Percentiles rank a stretch among this genome's conserved stretches.
These are phyloP conservation scores for Ceratocystiopsis minuta DNA, from an alignment of 2,329 filamentous ascomycete species.

Conservation along the genomic window DNA sequence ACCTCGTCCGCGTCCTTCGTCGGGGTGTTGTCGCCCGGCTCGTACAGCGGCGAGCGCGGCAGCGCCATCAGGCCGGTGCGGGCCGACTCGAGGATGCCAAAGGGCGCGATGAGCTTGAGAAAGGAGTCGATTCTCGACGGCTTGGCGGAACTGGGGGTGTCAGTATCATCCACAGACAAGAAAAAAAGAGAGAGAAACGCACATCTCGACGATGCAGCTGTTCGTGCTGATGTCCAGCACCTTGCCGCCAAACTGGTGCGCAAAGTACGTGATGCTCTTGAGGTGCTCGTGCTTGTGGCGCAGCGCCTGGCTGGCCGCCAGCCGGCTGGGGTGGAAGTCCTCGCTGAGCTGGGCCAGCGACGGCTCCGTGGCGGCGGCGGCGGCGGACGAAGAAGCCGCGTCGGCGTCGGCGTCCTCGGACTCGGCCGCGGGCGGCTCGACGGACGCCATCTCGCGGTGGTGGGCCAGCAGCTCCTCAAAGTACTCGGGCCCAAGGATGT, in stretches of 20 bases:
- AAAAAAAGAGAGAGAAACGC: conserved; percentile 24
- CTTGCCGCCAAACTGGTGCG: conserved; percentile 95
- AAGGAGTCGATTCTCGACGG: conserved; percentile 89
- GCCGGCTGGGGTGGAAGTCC: conserved; percentile 80
- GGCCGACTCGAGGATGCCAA: conserved; percentile 91
- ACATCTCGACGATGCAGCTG: conserved; percentile 97
- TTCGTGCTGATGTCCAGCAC: conserved; percentile 94
- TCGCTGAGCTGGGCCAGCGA: conserved; percentile 27
- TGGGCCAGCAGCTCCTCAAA: conserved; percentile 94
- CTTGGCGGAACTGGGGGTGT: conserved; percentile 57
- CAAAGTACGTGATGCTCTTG: conserved; percentile 86
- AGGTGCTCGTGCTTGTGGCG: conserved; percentile 96
- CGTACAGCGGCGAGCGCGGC: conserved; percentile 75
- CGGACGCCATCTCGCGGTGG: conserved; percentile 66
- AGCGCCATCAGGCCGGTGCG: conserved; percentile 94
- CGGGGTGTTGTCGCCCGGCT: conserved; percentile 47
- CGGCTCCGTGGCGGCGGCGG: conserved; percentile 9
- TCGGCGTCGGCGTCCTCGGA: conserved; percentile 5
- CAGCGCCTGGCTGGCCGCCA: conserved; percentile 74
- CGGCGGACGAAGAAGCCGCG: too few species aligned
- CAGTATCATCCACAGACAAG: background rate
- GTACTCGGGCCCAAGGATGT: conserved; percentile 91
- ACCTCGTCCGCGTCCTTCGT: conserved; percentile 81
- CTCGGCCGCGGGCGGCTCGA: conserved; percentile 27
- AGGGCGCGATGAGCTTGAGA: conserved; percentile 85